Base-by-base conservation (phyloP, 352 stramenopile species). In the Thraustochytrium striatum region DNA sequence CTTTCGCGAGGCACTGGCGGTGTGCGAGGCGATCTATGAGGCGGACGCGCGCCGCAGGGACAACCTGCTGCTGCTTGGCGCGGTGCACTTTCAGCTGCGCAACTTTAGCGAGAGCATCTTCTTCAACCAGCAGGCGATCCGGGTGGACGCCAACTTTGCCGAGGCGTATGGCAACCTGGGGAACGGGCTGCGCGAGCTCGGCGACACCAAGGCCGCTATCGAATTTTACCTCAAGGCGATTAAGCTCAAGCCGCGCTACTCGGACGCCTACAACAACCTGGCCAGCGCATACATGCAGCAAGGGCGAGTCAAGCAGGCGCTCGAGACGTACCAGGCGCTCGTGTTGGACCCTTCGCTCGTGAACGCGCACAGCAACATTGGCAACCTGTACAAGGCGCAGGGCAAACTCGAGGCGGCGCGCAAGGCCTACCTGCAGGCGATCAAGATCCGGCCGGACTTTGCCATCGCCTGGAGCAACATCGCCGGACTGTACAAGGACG, bases 101-200 rank as follows among this genome's bases (percentile, higher is more conserved):
- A 94, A 97, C 83, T 91, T 95, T 59, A 89, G 85, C 7, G 92
- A 97, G 78, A 89, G 86, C 78, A 95, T 97, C 59, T 97, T 96
- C 81, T 98, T 96, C 88, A 97, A 97, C 82, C 91, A 97, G 83
- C 91, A 96, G 75, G 93, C 89, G 79, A 94, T 98, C 65, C 88
- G 90, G 52, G 87, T 97, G 72, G 91, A 95, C 41, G 91, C 92
- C 2, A 86, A 90, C 78, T 96, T 81, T 1, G 62, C 61, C 3
- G 93, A 97, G 69, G 93, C 92, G 1, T 96, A 97, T 62, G 89
- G 87, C 47, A 97, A 97, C 73, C 85, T 98, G 33, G 93, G 92
- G 65, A 98, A 97, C 81, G 91, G 92, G 43, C 87, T 97, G n/a
- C 96, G 96, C 70, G 93, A 97, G 84, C 86, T 96, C 13, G 93